A percentile compares a stretch with the other conserved stretches of the same genome.
These are phyloP conservation scores for Pichia sp. DNA, from an alignment of 1,139 yeast species.

Conservation along the genomic window DNA sequence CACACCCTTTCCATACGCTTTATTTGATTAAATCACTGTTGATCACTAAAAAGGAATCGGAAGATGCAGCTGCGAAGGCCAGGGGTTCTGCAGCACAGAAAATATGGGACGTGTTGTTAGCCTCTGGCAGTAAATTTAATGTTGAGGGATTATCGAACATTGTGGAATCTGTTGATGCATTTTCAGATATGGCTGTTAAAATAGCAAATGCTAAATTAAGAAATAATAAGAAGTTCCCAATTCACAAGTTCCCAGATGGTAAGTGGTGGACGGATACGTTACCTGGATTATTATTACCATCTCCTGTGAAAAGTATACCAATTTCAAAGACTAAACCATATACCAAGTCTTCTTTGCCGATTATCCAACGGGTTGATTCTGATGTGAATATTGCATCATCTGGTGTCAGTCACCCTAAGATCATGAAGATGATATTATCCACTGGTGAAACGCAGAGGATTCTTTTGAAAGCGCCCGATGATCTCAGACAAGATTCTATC, in stretches of 20 bases:
- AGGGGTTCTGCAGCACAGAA: conserved; percentile 51
- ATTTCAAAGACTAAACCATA: conserved; percentile 48
- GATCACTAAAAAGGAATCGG: conserved; percentile 37
- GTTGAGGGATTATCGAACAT: conserved; percentile 24
- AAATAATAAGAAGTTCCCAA: conserved; percentile 30
- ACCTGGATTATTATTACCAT: conserved; percentile 50
- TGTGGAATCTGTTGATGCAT: conserved; percentile 42
- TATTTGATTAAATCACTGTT: conserved; percentile 64
- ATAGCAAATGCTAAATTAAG: conserved; percentile 49
- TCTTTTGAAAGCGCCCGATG: conserved; percentile 83
- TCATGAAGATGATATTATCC: conserved; percentile 51
- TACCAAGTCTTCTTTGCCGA: conserved; percentile 39
- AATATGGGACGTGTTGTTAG: conserved; percentile 38
- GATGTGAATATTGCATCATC: conserved; percentile 61
- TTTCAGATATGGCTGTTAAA: conserved; percentile 50
- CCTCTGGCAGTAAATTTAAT: conserved; percentile 18
- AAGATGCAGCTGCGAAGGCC: conserved; percentile 40
- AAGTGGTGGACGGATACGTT: conserved; percentile 55
- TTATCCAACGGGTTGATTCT: conserved; percentile 44
- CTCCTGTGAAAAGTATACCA: conserved; percentile 59
- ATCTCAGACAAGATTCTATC: conserved; percentile 90
- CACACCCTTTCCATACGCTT: conserved; percentile 77
- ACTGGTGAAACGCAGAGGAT: conserved; percentile 59
- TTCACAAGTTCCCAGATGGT: conserved; percentile 37
- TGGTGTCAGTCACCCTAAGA: conserved; percentile 87